Conservation (phyloP, 2,329 filamentous ascomycete species). For the Pyrenophora graminea region DNA sequence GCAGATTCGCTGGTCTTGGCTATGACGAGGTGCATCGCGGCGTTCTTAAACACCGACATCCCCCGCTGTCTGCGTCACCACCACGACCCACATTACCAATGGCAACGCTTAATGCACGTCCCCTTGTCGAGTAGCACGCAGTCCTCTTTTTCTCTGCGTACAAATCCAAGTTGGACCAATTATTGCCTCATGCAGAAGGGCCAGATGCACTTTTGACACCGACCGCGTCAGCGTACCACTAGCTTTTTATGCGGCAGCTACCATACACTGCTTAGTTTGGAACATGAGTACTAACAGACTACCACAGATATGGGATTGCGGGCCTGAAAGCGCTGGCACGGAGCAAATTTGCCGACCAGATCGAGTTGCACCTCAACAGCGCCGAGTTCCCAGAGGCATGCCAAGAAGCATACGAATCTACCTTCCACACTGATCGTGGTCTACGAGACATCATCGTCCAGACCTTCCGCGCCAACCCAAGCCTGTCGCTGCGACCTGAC, state of each 20-base stretch:
- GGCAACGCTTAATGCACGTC: constrained; percentile 16
- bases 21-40: constrained; percentile 28
- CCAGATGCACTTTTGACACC: constrained; percentile 16
- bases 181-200: constrained; percentile 8
- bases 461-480: constrained; percentile 52
- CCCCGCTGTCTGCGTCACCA: constrained; percentile 39
- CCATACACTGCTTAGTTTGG: constrained; percentile 6
- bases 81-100: constrained; percentile 28
- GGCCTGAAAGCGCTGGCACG: constrained; percentile 53
- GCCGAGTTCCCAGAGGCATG: constrained; percentile 54
- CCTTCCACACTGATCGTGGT: constrained; percentile 55
- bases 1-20: constrained; percentile 8
- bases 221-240: constrained; percentile 28
- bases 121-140: constrained; percentile 12
- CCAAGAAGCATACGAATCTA: constrained; percentile 55
- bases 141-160: constrained; percentile 7
- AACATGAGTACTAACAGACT: constrained; percentile 28
- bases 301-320: constrained; percentile 51
- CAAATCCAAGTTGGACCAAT: constrained; percentile 24
- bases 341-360: constrained; percentile 53
- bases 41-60: constrained; percentile 28
- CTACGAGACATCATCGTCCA: constrained; percentile 55
- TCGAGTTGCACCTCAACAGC: constrained; percentile 51
- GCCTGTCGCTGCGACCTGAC: constrained; percentile 52
- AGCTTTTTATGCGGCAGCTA: constrained; percentile 4